Evolutionary conservation across 2,329 filamentous ascomycete genomes (phyloP), one percentile per base, ranked within the genome.

Genomic region (Colletotrichum sojae): DNA sequence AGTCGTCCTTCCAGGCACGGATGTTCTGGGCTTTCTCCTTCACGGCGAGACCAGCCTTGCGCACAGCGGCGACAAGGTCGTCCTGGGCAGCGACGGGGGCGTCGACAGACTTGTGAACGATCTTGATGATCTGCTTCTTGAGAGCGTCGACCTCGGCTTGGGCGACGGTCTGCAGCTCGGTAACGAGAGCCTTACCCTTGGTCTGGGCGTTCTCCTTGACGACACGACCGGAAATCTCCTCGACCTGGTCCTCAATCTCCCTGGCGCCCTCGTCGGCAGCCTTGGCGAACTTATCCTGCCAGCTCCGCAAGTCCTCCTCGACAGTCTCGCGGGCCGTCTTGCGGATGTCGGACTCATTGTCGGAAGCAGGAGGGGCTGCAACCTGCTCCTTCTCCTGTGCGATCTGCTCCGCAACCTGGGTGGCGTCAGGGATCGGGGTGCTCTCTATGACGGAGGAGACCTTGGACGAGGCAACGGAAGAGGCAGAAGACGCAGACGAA

Each of bases 231-330:
- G 83, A 77, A 45, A 90, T 88, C 65, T 93, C 90, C 43, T 86
- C 83, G 18, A 92, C 82, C 43, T 90, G 88, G 4, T 89, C 86
- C 40, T 95, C 92, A 70, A 98, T 94, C 71, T 96, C 88, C 20
- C 78, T 76, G 4, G 87, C 87, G 5, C 94, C 95, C 77, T 97
- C 94, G 69, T 97, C 92, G 8, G 94, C 94, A 10, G 94, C 94
- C 69, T 91, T 89, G 31, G 92, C 88, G 77, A 97, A 98, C 76
- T 97, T 97, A 71, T 89, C 89, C 79, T 98, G 92, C 95, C 96
- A 99, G 64, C 87, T 86, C 73, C 89, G 87, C 15, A 99, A 86
- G 77, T 99, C 96, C 52, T 91, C 88, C 2, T 90, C 86, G 49
- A 98, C 92, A 71, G 88, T 88, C 75, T 91, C 88, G 52, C 89